phyloP scores from a whole-genome alignment of 441 rosid genomes.

The Macaranga tanarius region DNA sequence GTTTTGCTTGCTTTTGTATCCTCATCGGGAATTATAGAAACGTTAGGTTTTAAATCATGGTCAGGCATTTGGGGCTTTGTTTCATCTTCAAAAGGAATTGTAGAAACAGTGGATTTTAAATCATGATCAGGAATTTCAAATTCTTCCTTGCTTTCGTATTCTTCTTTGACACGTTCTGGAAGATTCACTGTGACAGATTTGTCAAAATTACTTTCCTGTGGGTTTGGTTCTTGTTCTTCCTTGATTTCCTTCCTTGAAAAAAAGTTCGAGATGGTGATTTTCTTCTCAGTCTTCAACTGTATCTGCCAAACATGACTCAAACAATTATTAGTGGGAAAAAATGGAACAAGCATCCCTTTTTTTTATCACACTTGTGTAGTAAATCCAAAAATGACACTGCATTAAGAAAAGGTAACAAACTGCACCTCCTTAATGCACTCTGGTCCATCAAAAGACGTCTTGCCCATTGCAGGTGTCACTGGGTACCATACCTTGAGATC shows the following conservation, averaged over 20 bases:
- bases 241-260: slow-evolving; percentile 49
- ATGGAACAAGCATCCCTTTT: neutral
- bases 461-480: slow-evolving; percentile 80
- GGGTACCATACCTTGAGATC: slow-evolving; percentile 70
- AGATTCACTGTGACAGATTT: slow-evolving; percentile 23
- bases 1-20: slow-evolving; percentile 22
- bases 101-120: slow-evolving; percentile 15
- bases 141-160: slow-evolving; percentile 30
- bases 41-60: slow-evolving; percentile 16
- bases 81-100: slow-evolving; percentile 12
- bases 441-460: slow-evolving; percentile 68
- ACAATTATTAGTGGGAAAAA: neutral
- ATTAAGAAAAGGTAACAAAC: neutral
- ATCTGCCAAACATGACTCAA: slow-evolving; percentile 40
- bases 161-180: slow-evolving; percentile 32
- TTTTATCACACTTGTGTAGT: neutral
- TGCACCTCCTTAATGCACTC: slow-evolving; percentile 77
- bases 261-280: slow-evolving; percentile 64
- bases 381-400: neutral
- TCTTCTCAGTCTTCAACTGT: slow-evolving; percentile 48
- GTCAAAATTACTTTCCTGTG: slow-evolving; percentile 25
- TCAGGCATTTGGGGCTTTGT: no score
- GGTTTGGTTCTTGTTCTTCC: slow-evolving; percentile 36
- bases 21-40: slow-evolving; percentile 11
- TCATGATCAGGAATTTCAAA: slow-evolving; percentile 23